A percentile compares a stretch with the other conserved stretches of the same genome.
phyloP scores from a whole-genome alignment of 139 green algal genomes.

The Ostreobium quekettii region DNA sequence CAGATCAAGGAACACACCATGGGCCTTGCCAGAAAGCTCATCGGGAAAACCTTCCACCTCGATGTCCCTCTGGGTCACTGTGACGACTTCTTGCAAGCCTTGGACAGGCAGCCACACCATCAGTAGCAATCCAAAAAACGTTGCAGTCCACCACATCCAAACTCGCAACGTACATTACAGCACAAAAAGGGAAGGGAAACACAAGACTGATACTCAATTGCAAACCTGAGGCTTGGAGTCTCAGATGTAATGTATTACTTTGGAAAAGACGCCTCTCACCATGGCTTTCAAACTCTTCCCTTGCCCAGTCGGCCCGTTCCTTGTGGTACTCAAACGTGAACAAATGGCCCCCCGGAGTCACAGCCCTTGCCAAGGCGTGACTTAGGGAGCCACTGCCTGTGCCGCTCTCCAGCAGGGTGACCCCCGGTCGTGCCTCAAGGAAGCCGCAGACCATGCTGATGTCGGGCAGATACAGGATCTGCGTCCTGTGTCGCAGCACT shows the following conservation, averaged over 20 bases:
- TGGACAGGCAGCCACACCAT: neutral
- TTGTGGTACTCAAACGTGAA: constrained; percentile 95
- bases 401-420: constrained; percentile 72
- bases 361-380: constrained; percentile 72
- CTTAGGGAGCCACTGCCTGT: constrained; percentile 91
- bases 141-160: neutral
- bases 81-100: constrained; percentile 24
- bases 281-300: constrained; percentile 21
- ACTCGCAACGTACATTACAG: neutral
- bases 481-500: constrained; percentile 44
- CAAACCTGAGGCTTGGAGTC: neutral
- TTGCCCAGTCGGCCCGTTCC: constrained; percentile 30
- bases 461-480: constrained; percentile 82
- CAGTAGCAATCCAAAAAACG: neutral
- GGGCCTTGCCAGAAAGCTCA: constrained; percentile 36
- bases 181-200: neutral
- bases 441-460: constrained; percentile 65
- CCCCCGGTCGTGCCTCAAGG: constrained; percentile 78
- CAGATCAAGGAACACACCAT: constrained; percentile 93
- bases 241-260: too few species aligned
- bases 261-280: constrained; percentile 9
- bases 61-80: constrained; percentile 67
- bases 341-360: constrained; percentile 75
- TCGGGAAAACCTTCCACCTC: constrained; percentile 77
- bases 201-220: neutral